Evolutionary conservation across 192 early-diverging fungal genomes (phyloP), one percentile per base, ranked within the genome.

Genomic region (Coemansia sp.): DNA sequence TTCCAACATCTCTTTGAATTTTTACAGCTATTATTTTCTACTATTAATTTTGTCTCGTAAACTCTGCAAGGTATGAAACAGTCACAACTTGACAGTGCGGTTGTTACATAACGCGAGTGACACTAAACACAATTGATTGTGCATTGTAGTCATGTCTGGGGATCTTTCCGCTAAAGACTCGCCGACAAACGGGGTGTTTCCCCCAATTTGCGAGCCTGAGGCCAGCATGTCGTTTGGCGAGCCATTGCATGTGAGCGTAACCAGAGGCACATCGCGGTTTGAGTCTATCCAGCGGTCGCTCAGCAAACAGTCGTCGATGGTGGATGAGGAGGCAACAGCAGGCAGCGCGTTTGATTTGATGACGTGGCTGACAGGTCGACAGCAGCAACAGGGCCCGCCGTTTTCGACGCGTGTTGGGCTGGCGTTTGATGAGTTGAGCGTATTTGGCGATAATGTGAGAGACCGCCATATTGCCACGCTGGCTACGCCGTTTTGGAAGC

Each of bases 401-500:
- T 79, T 73, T n/a, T 62, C 69, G 49, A 83, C 79, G 53, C 69
- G 76, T 4, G 48, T 79, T 25, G 82, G 82, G 0, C 62, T 83
- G 9, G 64, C 65, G 8, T 79, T 79, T 37, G 57, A 70, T n/a
- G 43, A 68, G 29, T 64, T 83, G 53, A 25, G 53, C 43, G 64
- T 83, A 4, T 79, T 66, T 37, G 82, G 82, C 53, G 22, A 55
- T 14, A 51, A 69, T 41, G 73, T 81, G 5, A 49, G 57, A 19
- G 63, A 81, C 64, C 56, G 60, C 10, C 75, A 78, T 47, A 83
- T 83, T 52, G 59, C 59, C 10, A 72, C 75, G 35, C 62, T 83
- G n/a, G 48, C 70, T 2, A 78, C 81, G 9, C 75, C 76, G 29
- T 32, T 32, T 32, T 32, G 29, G 29, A 32, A 32, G 29, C 29